phyloP scores from a whole-genome alignment of 1,139 yeast genomes.

The Zygoascus hellenicus region DNA sequence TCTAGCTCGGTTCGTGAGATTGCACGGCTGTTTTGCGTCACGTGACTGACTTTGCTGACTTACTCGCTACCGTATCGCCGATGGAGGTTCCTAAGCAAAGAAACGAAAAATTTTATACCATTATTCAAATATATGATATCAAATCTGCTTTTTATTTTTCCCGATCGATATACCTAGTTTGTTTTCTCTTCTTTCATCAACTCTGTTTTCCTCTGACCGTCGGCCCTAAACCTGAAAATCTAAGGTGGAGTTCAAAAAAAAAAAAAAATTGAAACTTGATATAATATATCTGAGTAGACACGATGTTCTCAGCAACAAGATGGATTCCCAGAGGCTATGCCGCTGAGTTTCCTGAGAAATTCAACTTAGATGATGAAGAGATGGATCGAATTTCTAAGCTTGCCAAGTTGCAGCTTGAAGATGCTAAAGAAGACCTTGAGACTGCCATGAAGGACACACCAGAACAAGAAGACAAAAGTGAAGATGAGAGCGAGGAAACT shows the following conservation, averaged over 20 bases:
- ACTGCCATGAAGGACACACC: conserved; percentile 36
- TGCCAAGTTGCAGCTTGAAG: conserved; percentile 76
- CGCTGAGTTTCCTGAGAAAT: conserved; percentile 84
- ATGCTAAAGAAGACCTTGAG: conserved; percentile 58
- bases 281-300: conserved; percentile 2
- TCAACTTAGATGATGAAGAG: conserved; percentile 85
- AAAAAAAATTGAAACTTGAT: neutral
- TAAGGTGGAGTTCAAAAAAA: neutral
- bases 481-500: conserved; percentile 26
- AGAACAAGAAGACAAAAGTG: conserved; percentile 23
- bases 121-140: too few relatives aligned
- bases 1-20: too few relatives aligned
- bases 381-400: conserved; percentile 83
- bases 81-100: too few relatives aligned
- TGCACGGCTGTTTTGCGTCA: too few relatives aligned
- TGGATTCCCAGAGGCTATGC: conserved; percentile 99
- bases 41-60: too few relatives aligned
- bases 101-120: too few relatives aligned
- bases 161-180: too few relatives aligned
- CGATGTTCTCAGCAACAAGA: conserved; percentile 82
- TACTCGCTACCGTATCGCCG: too few relatives aligned
- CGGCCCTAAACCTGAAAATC: too few relatives aligned
- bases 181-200: too few relatives aligned
- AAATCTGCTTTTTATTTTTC: too few relatives aligned
- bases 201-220: too few relatives aligned